Evolutionary conservation across 2,329 filamentous ascomycete species (phyloP).

Genomic region (Dryadomyces sulphureus): DNA sequence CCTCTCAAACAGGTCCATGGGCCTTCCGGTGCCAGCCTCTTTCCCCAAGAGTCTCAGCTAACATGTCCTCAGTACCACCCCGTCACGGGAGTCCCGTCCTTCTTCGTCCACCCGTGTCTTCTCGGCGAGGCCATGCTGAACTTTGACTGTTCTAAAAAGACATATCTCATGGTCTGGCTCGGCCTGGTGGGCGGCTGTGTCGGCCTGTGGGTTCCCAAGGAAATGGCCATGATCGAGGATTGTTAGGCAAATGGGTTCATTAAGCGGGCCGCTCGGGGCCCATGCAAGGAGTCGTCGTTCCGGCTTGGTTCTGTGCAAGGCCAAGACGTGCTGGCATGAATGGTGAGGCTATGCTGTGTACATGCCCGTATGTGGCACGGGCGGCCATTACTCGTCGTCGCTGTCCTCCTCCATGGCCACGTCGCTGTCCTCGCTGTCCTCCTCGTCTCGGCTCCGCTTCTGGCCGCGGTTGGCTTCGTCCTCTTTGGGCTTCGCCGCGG

Average conservation of each 20-base stretch:
- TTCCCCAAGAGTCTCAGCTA: constrained; percentile 6
- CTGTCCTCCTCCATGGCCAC: constrained; percentile 56
- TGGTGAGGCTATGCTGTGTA: background rate
- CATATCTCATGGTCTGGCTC: constrained; percentile 79
- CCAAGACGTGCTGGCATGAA: background rate
- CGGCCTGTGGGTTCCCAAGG: constrained; percentile 60
- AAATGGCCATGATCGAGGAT: constrained; percentile 34
- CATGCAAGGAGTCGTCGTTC: background rate
- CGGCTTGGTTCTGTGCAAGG: background rate
- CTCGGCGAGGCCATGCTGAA: constrained; percentile 65
- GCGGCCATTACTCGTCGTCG: constrained; percentile 58
- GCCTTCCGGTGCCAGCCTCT: background rate
- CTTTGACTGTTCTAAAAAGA: constrained; percentile 44
- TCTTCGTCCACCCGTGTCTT: constrained; percentile 88
- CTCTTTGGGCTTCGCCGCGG: background rate
- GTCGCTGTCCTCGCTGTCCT: constrained; percentile 47
- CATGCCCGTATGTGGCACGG: constrained; percentile 8
- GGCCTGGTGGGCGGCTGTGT: constrained; percentile 73
- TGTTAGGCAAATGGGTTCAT: background rate
- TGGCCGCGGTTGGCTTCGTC: constrained; percentile 29
- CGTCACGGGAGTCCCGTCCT: constrained; percentile 58
- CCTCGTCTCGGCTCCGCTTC: constrained; percentile 57
- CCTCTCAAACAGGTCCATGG: no score
- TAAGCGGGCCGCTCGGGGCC: background rate
- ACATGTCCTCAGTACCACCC: constrained; percentile 55